Conservation (phyloP, 1,284 basidiomycete genomes). For the Ustilago shanxiensis region DNA sequence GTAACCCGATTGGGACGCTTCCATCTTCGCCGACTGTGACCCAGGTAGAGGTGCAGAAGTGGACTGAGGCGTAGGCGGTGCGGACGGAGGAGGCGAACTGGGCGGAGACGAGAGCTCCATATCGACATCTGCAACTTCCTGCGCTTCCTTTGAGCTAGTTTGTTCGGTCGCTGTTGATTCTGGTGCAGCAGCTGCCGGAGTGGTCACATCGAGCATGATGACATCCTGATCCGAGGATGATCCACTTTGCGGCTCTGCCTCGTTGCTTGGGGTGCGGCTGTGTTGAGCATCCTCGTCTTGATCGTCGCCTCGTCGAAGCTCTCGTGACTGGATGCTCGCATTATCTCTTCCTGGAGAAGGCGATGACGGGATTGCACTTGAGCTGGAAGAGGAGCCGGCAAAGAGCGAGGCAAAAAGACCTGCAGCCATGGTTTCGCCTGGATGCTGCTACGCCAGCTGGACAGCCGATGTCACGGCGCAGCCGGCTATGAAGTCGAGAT, state of each 20-base stretch:
- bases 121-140: slow-evolving; percentile 31
- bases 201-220: slow-evolving; percentile 3
- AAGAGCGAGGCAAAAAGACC: slow-evolving; percentile 45
- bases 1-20: slow-evolving; percentile 14
- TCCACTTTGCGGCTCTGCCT: slow-evolving; percentile 8
- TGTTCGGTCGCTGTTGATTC: not conserved
- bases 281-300: not conserved
- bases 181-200: not conserved
- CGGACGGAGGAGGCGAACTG: slow-evolving; percentile 32
- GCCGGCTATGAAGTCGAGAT: slow-evolving; percentile 1
- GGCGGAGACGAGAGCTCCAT: slow-evolving; percentile 42
- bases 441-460: slow-evolving; percentile 4
- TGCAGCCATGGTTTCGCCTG: slow-evolving; percentile 22
- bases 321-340: not conserved
- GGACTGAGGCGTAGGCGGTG: slow-evolving; percentile 11
- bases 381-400: slow-evolving; percentile 11
- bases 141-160: slow-evolving; percentile 16
- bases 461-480: not conserved
- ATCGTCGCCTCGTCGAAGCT: not conserved
- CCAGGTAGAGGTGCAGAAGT: not conserved
- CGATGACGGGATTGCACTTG: not conserved
- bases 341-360: not conserved
- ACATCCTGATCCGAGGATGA: slow-evolving; percentile 4
- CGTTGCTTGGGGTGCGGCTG: slow-evolving; percentile 12
- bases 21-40: slow-evolving; percentile 9